Evolutionary conservation across 768 basidiomycete genomes (phyloP).

Genomic region (Lactifluus piperatus): DNA sequence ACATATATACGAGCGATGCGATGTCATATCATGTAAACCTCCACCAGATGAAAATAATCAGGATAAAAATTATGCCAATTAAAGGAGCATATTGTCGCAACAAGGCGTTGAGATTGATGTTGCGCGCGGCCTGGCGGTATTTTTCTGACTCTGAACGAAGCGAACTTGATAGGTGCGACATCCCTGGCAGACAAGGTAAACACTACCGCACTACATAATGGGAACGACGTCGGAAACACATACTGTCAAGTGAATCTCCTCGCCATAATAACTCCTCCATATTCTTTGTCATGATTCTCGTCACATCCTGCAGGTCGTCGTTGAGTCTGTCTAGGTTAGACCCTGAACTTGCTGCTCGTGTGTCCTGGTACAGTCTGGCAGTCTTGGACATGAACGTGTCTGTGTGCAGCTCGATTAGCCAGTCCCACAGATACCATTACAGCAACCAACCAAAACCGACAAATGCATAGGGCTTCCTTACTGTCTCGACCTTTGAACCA

Average conservation of each 20-base stretch:
- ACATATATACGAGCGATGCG: constrained; percentile 4
- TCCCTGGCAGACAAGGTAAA: constrained; percentile 44
- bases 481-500: constrained; percentile 85
- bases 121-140: constrained; percentile 90
- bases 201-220: background rate
- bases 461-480: constrained; percentile 96
- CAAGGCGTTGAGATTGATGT: constrained; percentile 92
- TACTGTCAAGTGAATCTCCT: constrained; percentile 94
- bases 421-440: background rate
- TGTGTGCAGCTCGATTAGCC: constrained; percentile 27
- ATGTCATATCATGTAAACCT: constrained; percentile 45
- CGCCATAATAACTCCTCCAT: constrained; percentile 99
- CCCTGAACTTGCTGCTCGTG: constrained; percentile 68
- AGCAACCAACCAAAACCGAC: constrained; percentile 82
- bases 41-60: constrained; percentile 75
- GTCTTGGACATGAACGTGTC: constrained; percentile 99
- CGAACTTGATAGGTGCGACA: constrained; percentile 94
- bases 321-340: constrained; percentile 81
- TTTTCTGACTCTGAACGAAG: constrained; percentile 94
- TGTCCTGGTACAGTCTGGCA: constrained; percentile 89
- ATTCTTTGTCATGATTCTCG: constrained; percentile 99
- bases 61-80: constrained; percentile 68
- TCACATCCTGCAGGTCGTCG: constrained; percentile 95
- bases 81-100: constrained; percentile 93
- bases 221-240: constrained; percentile 25